Evolutionary conservation across 345 rosid genomes (phyloP).

Genomic region (Geranium brycei): DNA sequence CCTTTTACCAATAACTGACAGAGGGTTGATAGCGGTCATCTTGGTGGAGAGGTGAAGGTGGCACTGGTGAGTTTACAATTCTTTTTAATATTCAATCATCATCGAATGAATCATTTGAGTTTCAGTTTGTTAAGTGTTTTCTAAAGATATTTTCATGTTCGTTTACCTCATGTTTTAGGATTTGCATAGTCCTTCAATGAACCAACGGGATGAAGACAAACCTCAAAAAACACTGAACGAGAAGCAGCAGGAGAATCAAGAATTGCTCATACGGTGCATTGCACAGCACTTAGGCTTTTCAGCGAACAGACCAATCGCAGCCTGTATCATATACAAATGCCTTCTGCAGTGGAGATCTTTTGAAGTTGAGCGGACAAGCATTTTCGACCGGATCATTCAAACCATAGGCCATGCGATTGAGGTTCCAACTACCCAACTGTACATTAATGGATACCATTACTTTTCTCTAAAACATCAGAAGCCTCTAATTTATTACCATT

Average conservation of each 20-base stretch:
- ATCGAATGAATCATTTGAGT: not conserved
- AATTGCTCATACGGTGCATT: constrained; percentile 80
- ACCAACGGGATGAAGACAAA: constrained; percentile 69
- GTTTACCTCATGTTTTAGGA: constrained; percentile 36
- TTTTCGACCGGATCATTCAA: constrained; percentile 86
- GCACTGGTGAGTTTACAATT: constrained; percentile 29
- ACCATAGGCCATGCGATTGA: constrained; percentile 30
- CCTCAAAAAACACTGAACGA: constrained; percentile 86
- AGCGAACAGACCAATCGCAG: constrained; percentile 71
- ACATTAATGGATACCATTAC: too few relatives aligned
- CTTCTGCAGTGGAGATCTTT: constrained; percentile 93
- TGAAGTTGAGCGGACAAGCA: constrained; percentile 86
- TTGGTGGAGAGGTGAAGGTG: constrained; percentile 38
- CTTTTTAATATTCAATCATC: not conserved
- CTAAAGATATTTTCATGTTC: not conserved
- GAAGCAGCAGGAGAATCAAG: constrained; percentile 94
- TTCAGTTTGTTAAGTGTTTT: too few relatives aligned
- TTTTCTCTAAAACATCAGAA: too few relatives aligned
- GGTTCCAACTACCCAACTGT: too few relatives aligned
- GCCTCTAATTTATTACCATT: too few relatives aligned
- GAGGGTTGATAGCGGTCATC: constrained; percentile 56
- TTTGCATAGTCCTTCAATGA: constrained; percentile 56
- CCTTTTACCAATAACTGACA: not conserved
- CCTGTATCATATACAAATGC: constrained; percentile 88
- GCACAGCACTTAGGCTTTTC: constrained; percentile 81